Evolutionary conservation across 495 filamentous ascomycete species (phyloP).

Genomic region (Xylaria venustula): DNA sequence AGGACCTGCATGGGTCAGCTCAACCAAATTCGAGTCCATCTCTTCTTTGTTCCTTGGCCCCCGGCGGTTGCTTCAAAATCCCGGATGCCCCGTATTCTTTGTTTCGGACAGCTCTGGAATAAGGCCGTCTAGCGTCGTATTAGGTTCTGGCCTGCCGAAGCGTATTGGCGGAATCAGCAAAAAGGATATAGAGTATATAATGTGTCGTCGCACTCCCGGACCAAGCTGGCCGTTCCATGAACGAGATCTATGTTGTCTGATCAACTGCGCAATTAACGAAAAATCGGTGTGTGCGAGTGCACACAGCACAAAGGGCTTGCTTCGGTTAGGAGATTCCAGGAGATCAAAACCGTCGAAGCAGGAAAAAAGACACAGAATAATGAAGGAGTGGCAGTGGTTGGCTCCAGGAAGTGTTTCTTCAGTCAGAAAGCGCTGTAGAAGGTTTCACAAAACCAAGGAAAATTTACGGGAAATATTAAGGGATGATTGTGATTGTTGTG

Average conservation of each 20-base stretch:
- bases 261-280: too few relatives aligned
- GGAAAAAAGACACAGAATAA: background rate
- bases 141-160: background rate
- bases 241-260: too few relatives aligned
- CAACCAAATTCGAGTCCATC: constrained; percentile 18
- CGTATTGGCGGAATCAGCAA: background rate
- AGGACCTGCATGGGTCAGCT: constrained; percentile 1
- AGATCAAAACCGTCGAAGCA: background rate
- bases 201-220: background rate
- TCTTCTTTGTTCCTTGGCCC: constrained; percentile 3
- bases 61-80: background rate
- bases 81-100: background rate
- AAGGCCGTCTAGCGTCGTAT: background rate
- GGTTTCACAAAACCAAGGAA: background rate
- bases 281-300: background rate
- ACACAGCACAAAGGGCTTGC: background rate
- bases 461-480: constrained; percentile 1
- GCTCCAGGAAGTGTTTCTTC: background rate
- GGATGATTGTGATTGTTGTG: constrained; percentile 1
- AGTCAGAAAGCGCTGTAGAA: background rate
- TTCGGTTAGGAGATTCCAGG: background rate
- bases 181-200: background rate
- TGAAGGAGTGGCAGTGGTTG: background rate
- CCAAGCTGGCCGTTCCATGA: background rate
- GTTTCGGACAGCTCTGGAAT: constrained; percentile 1